These are phyloP conservation scores for Apocynum venetum DNA, from an alignment of 257 asterid species.

Conservation along the genomic window DNA sequence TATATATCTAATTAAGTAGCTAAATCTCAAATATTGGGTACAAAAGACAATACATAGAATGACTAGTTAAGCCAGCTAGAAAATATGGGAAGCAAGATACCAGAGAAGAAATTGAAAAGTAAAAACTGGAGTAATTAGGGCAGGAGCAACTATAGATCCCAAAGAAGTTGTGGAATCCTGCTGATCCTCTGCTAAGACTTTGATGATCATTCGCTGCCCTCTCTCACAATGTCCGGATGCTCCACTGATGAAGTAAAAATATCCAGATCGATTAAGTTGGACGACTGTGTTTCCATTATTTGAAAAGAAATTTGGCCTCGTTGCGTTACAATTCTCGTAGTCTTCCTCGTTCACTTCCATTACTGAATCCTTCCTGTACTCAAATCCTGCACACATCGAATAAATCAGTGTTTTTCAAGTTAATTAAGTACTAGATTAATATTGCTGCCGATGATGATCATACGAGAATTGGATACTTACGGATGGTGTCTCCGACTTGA, in stretches of 20 bases:
- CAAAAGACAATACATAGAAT: background rate
- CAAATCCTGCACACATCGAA: conserved; percentile 38
- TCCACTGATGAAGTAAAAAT: conserved; percentile 69
- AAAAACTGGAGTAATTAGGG: background rate
- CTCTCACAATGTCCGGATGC: conserved; percentile 58
- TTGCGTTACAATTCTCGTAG: conserved; percentile 56
- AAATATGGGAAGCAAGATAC: conserved; percentile 5
- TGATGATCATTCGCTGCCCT: conserved; percentile 61
- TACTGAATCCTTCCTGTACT: conserved; percentile 72
- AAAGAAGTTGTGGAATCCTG: conserved; percentile 8
- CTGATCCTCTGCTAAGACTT: conserved; percentile 44
- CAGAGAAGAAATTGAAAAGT: conserved; percentile 24
- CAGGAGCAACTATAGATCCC: conserved; percentile 13
- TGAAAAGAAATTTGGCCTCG: conserved; percentile 53
- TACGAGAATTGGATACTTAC: conserved; percentile 32
- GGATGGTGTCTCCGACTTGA: conserved; percentile 47
- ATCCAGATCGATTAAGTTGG: conserved; percentile 48
- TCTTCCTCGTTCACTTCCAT: conserved; percentile 57
- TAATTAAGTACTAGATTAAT: no score
- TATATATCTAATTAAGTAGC: background rate
- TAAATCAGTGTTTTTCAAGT: no score
- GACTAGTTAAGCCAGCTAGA: background rate
- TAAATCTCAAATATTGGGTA: background rate
- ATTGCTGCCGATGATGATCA: no score
- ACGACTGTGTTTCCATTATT: conserved; percentile 51